These are phyloP conservation scores for Eremomyces bilateralis DNA, from an alignment of 495 filamentous ascomycete genomes.

Conservation along the genomic window DNA sequence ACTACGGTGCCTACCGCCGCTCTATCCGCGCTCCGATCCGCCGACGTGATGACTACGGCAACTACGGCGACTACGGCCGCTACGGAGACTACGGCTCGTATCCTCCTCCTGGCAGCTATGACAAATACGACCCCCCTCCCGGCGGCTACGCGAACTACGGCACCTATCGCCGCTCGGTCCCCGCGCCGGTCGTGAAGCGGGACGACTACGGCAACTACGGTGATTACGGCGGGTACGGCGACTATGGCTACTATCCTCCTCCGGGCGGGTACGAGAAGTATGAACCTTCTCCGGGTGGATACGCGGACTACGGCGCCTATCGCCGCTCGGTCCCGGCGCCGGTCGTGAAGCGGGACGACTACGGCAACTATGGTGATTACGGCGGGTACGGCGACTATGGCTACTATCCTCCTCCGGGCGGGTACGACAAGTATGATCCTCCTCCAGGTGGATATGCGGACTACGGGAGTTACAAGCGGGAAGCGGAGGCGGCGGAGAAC, in stretches of 20 bases:
- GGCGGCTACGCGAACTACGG: not conserved
- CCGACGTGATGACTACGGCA: not conserved
- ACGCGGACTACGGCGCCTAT: not conserved
- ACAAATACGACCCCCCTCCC: no score
- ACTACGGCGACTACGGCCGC: not conserved
- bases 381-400: not conserved
- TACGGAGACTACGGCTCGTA: not conserved
- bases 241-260: not conserved
- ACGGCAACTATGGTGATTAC: not conserved
- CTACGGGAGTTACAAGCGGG: no score
- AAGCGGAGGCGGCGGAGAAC: no score
- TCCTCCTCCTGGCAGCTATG: not conserved
- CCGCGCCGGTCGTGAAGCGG: not conserved
- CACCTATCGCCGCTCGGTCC: not conserved
- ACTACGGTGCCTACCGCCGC: not conserved
- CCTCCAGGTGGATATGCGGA: no score
- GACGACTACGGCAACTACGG: not conserved
- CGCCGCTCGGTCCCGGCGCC: not conserved
- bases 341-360: not conserved
- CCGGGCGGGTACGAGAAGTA: not conserved
- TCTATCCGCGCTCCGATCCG: not conserved
- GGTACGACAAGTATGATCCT: not conserved
- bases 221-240: not conserved
- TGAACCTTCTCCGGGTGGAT: no score
- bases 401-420: not conserved